A percentile compares a stretch with the other conserved stretches of the same genome.
phyloP scores from a whole-genome alignment of 1,284 basidiomycete species.

The Stygiomarasmius scandens region DNA sequence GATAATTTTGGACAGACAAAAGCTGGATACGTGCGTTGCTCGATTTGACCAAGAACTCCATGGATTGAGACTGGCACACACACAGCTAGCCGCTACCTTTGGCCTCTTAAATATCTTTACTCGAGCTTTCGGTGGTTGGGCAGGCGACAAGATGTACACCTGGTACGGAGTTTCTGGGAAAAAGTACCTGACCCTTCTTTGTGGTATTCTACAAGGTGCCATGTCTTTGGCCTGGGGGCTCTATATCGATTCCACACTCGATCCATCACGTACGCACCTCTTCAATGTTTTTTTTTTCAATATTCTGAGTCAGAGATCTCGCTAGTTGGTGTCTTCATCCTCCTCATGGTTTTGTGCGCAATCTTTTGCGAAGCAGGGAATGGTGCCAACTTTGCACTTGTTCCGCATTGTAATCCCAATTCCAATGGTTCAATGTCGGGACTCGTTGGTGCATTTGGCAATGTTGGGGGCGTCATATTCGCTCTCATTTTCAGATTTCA shows the following conservation, averaged over 20 bases:
- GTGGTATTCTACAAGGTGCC: conserved; percentile 50
- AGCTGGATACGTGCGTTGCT: conserved; percentile 50
- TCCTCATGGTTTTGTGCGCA: conserved; percentile 35
- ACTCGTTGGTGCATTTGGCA: conserved; percentile 55
- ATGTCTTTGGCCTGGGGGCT: conserved; percentile 44
- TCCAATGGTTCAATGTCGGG: conserved; percentile 44
- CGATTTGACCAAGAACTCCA: conserved; percentile 28
- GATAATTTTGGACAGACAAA: conserved; percentile 44
- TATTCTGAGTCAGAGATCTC: conserved; percentile 15
- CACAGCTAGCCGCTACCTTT: conserved; percentile 28
- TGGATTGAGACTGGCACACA: conserved; percentile 1
- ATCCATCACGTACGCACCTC: conserved; percentile 14
- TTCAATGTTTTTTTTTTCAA: conserved; percentile 7
- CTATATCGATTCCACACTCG: conserved; percentile 43
- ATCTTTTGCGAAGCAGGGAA: conserved; percentile 52
- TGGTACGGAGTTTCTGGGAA: conserved; percentile 51
- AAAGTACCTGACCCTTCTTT: conserved; percentile 51
- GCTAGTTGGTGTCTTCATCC: conserved; percentile 30
- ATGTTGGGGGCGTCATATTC: conserved; percentile 55
- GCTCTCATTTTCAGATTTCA: conserved; percentile 50
- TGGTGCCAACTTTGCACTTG: conserved; percentile 56
- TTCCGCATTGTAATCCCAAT: conserved; percentile 53
- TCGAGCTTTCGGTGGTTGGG: conserved; percentile 55
- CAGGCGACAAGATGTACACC: conserved; percentile 53
- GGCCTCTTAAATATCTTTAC: conserved; percentile 59